A percentile compares a stretch with the other conserved stretches of the same genome.
Evolutionary conservation across 2,329 filamentous ascomycete species (phyloP).

Genomic region (Penicillium rolfsii): DNA sequence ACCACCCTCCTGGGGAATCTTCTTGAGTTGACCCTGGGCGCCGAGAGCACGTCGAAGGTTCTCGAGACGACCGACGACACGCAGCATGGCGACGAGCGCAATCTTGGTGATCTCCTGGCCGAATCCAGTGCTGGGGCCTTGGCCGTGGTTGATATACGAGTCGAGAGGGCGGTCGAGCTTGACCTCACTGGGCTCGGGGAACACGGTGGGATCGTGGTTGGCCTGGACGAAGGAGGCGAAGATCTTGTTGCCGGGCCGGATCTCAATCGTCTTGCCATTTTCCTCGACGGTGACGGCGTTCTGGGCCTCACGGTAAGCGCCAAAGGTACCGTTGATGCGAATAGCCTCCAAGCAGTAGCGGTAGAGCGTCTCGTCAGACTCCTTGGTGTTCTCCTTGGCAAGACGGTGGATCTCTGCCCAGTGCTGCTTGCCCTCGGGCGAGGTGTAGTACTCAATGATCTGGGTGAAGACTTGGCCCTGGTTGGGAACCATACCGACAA

Average conservation of each 20-base stretch:
- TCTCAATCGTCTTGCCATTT: conserved; percentile 51
- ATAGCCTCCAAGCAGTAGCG: conserved; percentile 74
- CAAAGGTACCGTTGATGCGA: conserved; percentile 66
- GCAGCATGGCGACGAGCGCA: conserved; percentile 69
- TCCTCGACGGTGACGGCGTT: conserved; percentile 56
- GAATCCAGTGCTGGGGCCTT: conserved; percentile 65
- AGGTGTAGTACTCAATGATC: conserved; percentile 73
- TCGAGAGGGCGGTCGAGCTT: conserved; percentile 66
- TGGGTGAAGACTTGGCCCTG: conserved; percentile 74
- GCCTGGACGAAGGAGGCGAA: conserved; percentile 65
- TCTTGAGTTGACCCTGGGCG: conserved; percentile 69
- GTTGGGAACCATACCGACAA: conserved; percentile 68
- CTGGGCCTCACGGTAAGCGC: conserved; percentile 62
- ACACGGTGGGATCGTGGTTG: conserved; percentile 60
- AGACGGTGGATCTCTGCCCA: conserved; percentile 64
- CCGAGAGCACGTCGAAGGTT: conserved; percentile 66
- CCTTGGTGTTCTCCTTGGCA: conserved; percentile 58
- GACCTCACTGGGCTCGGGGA: conserved; percentile 64
- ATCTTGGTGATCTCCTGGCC: conserved; percentile 64
- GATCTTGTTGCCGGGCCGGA: conserved; percentile 63
- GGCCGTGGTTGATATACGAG: conserved; percentile 66
- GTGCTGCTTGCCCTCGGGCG: conserved; percentile 58
- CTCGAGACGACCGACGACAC: conserved; percentile 63
- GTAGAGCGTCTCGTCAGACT: conserved; percentile 65
- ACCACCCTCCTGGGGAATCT: conserved; percentile 59